Evolutionary conservation across 1,139 yeast genomes (phyloP).

Genomic region (Eremothecium coryli): DNA sequence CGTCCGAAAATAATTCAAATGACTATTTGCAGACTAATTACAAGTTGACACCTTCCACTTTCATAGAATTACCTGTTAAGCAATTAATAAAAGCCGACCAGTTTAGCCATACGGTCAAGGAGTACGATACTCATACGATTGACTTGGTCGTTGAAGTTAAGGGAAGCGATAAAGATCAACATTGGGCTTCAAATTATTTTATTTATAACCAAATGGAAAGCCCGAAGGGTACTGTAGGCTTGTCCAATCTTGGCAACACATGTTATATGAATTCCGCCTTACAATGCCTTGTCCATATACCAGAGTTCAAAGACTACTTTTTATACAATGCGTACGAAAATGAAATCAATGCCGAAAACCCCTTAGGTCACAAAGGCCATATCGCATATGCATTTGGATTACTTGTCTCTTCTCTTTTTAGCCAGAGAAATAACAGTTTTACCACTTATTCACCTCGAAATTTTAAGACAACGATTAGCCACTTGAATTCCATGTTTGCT

Average conservation of each 20-base stretch:
- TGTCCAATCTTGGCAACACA: conserved; percentile 80
- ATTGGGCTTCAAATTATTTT: conserved; percentile 33
- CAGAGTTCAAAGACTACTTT: conserved; percentile 74
- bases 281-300: conserved; percentile 82
- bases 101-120: conserved; percentile 15
- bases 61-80: conserved; percentile 21
- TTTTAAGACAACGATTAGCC: conserved; percentile 72
- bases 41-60: conserved; percentile 23
- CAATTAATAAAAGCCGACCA: conserved; percentile 20
- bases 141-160: conserved; percentile 31
- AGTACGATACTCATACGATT: conserved; percentile 17
- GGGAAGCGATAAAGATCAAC: conserved; percentile 18
- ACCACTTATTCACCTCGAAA: conserved; percentile 49
- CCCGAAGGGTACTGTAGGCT: conserved; percentile 50
- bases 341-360: conserved; percentile 70
- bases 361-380: conserved; percentile 76
- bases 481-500: conserved; percentile 69
- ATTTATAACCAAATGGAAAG: conserved; percentile 27
- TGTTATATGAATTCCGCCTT: conserved; percentile 96
- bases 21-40: conserved; percentile 17
- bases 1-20: conserved; percentile 9
- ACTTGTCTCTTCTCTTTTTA: conserved; percentile 51
- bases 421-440: conserved; percentile 15
- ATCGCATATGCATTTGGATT: conserved; percentile 69
- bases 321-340: conserved; percentile 47